Base-by-base conservation (phyloP, 2,329 filamentous ascomycete genomes). In the Ceratocystis cubensis region DNA sequence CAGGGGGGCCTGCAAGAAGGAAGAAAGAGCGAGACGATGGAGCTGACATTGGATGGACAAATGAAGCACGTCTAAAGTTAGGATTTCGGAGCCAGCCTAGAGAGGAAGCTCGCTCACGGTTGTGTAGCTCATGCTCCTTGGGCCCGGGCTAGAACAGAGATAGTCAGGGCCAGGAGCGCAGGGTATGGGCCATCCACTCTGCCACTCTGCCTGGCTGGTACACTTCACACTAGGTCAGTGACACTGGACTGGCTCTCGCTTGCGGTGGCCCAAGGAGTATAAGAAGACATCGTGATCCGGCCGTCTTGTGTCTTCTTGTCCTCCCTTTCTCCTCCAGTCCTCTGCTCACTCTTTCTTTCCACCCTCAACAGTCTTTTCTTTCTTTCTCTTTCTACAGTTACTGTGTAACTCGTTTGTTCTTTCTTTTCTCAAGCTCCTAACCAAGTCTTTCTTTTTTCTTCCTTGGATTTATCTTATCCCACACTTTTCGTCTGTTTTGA, bases 291-390 rank as follows among this genome's bases (percentile, higher is more conserved):
- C 50, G 45, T 59, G 37, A 61, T 30, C 61, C 41, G 28, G 53
- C 44, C 20, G n/a, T 48, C n/a, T 48, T 44, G 8, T 44, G 17
- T 41, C 22, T 48, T 37, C 22, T 15, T 50, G 8, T 64, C 50
- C 10, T 64, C 41, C 53, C 41, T 67, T 64, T 61, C 13, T 48
- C 61, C 65, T 64, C 33, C 65, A 64, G 65, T 67, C 56, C 48
- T 61, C 61, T 67, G 37, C 30, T 61, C 65, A 67, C 1, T 37
- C n/a, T 46, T 22, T 62, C 41, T 45, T 62, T 28, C 33, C 13
- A 45, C 37, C 59, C 13, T 30, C 22, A 48, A 48, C 37, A 28
- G n/a, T 62, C 61, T 62, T 15, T 46, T 62, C 20, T 17, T 25
- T 62, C 6, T 41, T 61, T 41, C 4, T 25, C 20, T 17, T 28